phyloP scores from a whole-genome alignment of 176 grass and related monocot species.

The Lolium perenne region DNA sequence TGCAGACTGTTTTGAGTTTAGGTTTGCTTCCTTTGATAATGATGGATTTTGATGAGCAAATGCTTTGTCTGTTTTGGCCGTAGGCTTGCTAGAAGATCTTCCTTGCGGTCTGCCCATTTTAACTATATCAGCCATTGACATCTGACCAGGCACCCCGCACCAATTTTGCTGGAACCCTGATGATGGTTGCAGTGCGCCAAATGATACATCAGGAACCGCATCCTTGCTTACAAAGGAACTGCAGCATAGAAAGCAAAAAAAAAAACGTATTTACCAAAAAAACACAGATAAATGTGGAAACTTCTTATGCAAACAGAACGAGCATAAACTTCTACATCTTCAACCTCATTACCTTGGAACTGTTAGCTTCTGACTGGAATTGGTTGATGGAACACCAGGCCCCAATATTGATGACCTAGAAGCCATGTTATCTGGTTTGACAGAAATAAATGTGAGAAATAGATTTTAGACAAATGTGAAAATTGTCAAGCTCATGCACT shows the following conservation, averaged over 20 bases:
- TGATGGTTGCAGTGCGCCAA: constrained; percentile 51
- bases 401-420: constrained; percentile 73
- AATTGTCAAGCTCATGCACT: no score
- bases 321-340: constrained; percentile 28
- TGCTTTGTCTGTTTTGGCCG: constrained; percentile 48
- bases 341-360: constrained; percentile 59
- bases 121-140: constrained; percentile 97
- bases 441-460: constrained; percentile 40
- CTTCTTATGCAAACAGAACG: not conserved
- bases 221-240: constrained; percentile 57
- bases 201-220: constrained; percentile 57
- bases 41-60: constrained; percentile 55
- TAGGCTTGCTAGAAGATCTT: constrained; percentile 49
- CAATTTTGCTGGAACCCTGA: constrained; percentile 72
- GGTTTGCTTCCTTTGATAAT: constrained; percentile 49
- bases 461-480: constrained; percentile 26
- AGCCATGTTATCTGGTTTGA: constrained; percentile 51
- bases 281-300: constrained; percentile 14
- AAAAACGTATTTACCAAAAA: constrained; percentile 23
- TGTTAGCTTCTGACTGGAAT: constrained; percentile 54
- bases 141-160: constrained; percentile 77
- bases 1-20: constrained; percentile 52
- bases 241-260: constrained; percentile 40
- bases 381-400: constrained; percentile 51
- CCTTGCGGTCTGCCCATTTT: constrained; percentile 86